These are phyloP conservation scores for Clonostachys sp. DNA, from an alignment of 2,329 filamentous ascomycete species.

Conservation along the genomic window DNA sequence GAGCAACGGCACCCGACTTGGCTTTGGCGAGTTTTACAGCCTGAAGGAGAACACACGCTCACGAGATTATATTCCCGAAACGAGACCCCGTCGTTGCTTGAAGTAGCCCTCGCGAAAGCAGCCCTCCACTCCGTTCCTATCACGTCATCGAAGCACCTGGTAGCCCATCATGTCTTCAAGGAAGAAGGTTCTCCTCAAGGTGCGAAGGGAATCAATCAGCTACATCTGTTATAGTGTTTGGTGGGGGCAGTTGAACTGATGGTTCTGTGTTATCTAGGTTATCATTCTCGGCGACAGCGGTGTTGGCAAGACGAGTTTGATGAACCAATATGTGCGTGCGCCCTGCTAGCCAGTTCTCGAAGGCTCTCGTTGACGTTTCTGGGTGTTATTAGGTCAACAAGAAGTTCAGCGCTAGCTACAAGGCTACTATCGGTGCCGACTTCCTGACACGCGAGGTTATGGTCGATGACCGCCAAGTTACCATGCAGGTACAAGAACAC, in stretches of 20 bases:
- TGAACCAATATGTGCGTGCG: constrained; percentile 98
- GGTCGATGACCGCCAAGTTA: constrained; percentile 94
- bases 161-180: constrained; percentile 63
- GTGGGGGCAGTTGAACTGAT: no score
- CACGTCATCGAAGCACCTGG: constrained; percentile 19
- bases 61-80: no score
- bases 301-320: constrained; percentile 98
- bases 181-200: constrained; percentile 91
- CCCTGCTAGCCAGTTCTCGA: not conserved
- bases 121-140: constrained; percentile 9
- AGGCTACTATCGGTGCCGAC: constrained; percentile 97
- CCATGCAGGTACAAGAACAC: constrained; percentile 76
- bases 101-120: not conserved
- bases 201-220: constrained; percentile 27
- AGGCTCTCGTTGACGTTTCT: not conserved
- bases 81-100: no score
- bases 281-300: constrained; percentile 99
- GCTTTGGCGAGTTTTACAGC: no score
- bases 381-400: constrained; percentile 79
- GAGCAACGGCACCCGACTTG: not conserved
- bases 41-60: no score
- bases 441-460: constrained; percentile 97
- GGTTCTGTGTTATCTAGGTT: constrained; percentile 52
- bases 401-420: constrained; percentile 99
- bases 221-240: no score